These are phyloP conservation scores for Picea mariana DNA, from an alignment of 83 land plant species.

Conservation along the genomic window DNA sequence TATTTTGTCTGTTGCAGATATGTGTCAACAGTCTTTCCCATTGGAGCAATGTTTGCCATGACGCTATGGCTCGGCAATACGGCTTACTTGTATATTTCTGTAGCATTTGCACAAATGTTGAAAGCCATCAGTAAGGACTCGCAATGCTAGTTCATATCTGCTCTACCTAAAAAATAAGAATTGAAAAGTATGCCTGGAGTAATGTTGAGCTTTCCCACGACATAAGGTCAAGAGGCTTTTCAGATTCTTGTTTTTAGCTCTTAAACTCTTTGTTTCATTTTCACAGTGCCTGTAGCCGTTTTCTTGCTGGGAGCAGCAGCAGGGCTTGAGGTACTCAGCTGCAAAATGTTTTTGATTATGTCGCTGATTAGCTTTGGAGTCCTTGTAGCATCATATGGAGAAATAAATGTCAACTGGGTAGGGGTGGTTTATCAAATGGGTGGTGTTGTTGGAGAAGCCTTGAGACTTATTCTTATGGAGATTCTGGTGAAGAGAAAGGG, in stretches of 20 bases:
- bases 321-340: conserved; percentile 80
- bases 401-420: conserved; percentile 84
- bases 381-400: conserved; percentile 94
- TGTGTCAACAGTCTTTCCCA: conserved; percentile 80
- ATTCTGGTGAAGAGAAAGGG: conserved; percentile 93
- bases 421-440: conserved; percentile 98
- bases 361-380: conserved; percentile 93
- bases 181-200: background rate
- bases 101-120: conserved; percentile 98
- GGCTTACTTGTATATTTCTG: conserved; percentile 96
- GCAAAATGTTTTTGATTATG: conserved; percentile 86
- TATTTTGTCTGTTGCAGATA: conserved; percentile 47
- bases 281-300: conserved; percentile 99
- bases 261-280: conserved; percentile 12
- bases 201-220: background rate
- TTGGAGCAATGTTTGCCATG: conserved; percentile 99
- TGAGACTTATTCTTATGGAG: conserved; percentile 91
- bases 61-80: conserved; percentile 98
- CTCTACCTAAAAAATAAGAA: background rate
- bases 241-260: background rate
- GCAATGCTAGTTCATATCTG: background rate
- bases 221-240: background rate
- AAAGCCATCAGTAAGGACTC: conserved; percentile 89
- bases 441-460: conserved; percentile 94
- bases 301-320: conserved; percentile 86